Conservation (phyloP, 1,284 basidiomycete genomes). For the Austroboletus novae-zelandiae region DNA sequence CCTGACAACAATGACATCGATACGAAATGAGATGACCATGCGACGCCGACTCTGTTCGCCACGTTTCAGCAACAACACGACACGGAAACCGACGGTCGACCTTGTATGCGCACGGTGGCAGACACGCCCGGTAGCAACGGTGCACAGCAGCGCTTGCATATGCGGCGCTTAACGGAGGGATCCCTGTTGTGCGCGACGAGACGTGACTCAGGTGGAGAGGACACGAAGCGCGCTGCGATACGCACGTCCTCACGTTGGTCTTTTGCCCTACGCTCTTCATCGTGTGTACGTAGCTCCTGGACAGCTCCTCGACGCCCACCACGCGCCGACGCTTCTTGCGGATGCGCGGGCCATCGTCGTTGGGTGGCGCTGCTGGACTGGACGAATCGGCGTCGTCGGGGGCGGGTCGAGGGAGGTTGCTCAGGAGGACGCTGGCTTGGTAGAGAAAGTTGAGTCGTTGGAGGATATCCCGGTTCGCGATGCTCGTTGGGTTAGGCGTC, state of each 20-base stretch:
- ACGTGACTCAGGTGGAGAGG: not conserved
- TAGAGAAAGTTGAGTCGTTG: constrained; percentile 83
- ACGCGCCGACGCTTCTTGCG: constrained; percentile 25
- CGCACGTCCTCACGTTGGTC: constrained; percentile 72
- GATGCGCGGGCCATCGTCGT: constrained; percentile 1
- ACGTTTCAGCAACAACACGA: constrained; percentile 5
- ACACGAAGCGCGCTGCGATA: constrained; percentile 1
- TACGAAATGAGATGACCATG: constrained; percentile 56
- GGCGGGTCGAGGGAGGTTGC: constrained; percentile 32
- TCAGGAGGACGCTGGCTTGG: constrained; percentile 72
- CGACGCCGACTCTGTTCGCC: constrained; percentile 41
- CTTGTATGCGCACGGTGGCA: constrained; percentile 58
- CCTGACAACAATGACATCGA: constrained; percentile 53
- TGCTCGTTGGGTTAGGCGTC: constrained; percentile 51
- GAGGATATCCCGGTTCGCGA: constrained; percentile 68
- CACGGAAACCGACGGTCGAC: constrained; percentile 39
- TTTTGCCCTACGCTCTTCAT: constrained; percentile 73
- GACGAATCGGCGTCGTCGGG: not conserved
- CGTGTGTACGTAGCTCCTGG: constrained; percentile 58
- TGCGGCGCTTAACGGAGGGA: constrained; percentile 71
- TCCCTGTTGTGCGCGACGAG: constrained; percentile 54
- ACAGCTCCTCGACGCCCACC: constrained; percentile 46
- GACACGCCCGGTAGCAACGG: constrained; percentile 69
- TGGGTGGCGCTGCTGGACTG: not conserved
- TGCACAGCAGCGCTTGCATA: constrained; percentile 67